Conservation (phyloP, 192 early-diverging fungal genomes). For the Powellomyces hirtus region DNA sequence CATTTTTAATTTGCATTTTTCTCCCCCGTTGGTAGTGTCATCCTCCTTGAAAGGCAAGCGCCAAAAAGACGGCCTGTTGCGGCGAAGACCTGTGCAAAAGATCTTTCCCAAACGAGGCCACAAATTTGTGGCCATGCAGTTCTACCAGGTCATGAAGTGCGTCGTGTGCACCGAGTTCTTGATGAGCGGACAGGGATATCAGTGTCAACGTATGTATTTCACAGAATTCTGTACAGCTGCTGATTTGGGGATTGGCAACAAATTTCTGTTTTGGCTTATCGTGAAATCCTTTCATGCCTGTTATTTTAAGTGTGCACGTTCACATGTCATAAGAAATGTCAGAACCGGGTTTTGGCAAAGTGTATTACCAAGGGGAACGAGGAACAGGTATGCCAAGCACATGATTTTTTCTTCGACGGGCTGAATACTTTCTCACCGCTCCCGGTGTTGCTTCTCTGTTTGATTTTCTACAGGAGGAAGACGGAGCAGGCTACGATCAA, state of each 20-base stretch:
- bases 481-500: constrained; percentile 46
- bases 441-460: no score
- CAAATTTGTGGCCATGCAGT: constrained; percentile 85
- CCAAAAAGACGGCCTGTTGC: constrained; percentile 28
- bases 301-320: constrained; percentile 73
- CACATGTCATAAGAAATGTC: constrained; percentile 91
- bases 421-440: no score
- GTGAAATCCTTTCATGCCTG: neutral
- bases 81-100: constrained; percentile 75
- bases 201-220: constrained; percentile 75
- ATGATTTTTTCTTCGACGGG: no score
- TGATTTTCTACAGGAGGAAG: constrained; percentile 19
- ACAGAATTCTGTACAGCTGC: neutral
- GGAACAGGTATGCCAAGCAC: constrained; percentile 50
- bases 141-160: constrained; percentile 98
- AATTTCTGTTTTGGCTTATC: neutral
- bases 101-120: constrained; percentile 89
- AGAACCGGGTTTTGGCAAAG: constrained; percentile 78
- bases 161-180: constrained; percentile 94
- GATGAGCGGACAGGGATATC: constrained; percentile 80
- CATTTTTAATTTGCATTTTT: no score
- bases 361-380: constrained; percentile 76
- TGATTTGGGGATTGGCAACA: neutral
- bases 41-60: constrained; percentile 1
- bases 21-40: neutral